phyloP scores from a whole-genome alignment of 306 rosid genomes.

The Quercus cerris region DNA sequence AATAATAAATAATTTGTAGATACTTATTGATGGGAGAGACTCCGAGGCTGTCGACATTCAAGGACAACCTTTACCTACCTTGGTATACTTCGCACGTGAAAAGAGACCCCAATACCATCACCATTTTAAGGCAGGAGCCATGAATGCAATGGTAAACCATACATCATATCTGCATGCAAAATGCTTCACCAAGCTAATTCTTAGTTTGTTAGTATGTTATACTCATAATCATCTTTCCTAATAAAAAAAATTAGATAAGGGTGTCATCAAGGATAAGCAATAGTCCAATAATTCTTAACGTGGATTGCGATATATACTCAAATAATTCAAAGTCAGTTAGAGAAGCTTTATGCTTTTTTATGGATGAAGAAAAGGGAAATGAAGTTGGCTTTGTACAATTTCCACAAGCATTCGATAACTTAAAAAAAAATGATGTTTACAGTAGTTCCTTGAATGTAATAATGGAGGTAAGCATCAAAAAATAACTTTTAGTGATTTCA shows the following conservation, averaged over 20 bases:
- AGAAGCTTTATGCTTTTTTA: not conserved
- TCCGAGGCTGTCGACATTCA: not conserved
- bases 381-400: not conserved
- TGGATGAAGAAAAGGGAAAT: not conserved
- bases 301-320: not conserved
- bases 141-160: not conserved
- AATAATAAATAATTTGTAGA: not conserved
- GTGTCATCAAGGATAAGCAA: not conserved
- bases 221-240: too few species aligned
- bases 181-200: not conserved
- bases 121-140: slow-evolving; percentile 8
- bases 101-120: not conserved
- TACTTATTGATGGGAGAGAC: not conserved
- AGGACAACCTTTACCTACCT: not conserved
- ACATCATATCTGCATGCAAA: not conserved
- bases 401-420: not conserved
- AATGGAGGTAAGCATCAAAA: not conserved
- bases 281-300: not conserved
- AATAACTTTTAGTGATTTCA: not conserved
- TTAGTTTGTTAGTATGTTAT: not conserved
- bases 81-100: not conserved
- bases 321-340: not conserved
- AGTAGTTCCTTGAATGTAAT: not conserved
- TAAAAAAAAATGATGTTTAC: not conserved
- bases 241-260: not conserved